Base-by-base conservation (phyloP, 352 stramenopile species). In the Phytopythium mirpurense region DNA sequence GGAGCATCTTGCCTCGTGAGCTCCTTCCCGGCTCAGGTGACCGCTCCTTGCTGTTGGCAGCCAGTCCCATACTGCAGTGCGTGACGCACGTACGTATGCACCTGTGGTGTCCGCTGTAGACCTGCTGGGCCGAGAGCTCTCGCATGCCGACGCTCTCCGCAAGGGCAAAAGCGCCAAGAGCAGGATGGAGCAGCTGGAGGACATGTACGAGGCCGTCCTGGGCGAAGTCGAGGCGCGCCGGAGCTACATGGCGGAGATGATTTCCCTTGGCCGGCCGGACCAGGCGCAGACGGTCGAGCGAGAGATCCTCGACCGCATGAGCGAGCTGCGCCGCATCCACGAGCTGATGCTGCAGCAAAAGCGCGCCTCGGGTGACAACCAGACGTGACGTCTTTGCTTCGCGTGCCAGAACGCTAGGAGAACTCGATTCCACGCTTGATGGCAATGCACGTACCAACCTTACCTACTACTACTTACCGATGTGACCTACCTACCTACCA, bases 1-100 rank as follows among this genome's bases (percentile, higher is more conserved):
- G 82, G 6, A 78, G 54, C 0, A 93, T 93, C 54, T 57, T 93
- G n/a, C 82, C 82, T 6, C 62, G 67, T 0, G 73, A 90, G 31
- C 59, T 93, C 8, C 58, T 93, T 3, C 82, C 82, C n/a, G 79
- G 79, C 65, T 64, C 82, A 26, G 74, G 81, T 90, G 51, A 27
- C 45, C 56, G 32, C 11, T 36, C 32, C 32, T 36, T 32, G 5
- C 5, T 9, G 29, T 32, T 9, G 29, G 9, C 5, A 32, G 29
- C 29, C 5, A n/a, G n/a, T n/a, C n/a, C n/a, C n/a, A n/a, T n/a
- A n/a, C n/a, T n/a, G n/a, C n/a, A n/a, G n/a, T n/a, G n/a, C n/a
- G n/a, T n/a, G n/a, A n/a, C n/a, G 9, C 29, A 32, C 9, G 5
- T 5, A 32, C 32, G 14, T 36, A 5, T 36, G 3, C 32, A 36